Percentiles rank a stretch among this genome's conserved stretches.
phyloP scores from a whole-genome alignment of 1,284 basidiomycete genomes.

The Rhodotorula mucilaginosa region DNA sequence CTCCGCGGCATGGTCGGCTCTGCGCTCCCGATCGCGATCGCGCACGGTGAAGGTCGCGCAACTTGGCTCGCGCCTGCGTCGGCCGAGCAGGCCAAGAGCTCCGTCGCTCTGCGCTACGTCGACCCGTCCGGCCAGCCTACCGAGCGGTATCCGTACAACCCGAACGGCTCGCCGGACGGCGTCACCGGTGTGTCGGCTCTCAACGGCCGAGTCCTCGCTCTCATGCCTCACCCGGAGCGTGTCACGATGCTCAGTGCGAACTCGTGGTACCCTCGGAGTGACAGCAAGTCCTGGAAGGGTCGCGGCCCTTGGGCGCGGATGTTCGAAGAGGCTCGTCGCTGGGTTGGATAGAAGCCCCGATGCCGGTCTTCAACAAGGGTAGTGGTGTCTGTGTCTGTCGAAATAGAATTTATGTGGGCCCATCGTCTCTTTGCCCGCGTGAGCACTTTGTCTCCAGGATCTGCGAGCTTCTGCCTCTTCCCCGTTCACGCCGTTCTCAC shows the following conservation, averaged over 20 bases:
- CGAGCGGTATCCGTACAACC: constrained; percentile 83
- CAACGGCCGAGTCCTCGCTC: constrained; percentile 79
- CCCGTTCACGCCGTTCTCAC: too few species aligned
- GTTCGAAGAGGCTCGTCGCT: constrained; percentile 78
- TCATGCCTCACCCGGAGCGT: constrained; percentile 71
- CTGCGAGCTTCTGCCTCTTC: background rate
- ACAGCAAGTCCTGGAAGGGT: constrained; percentile 63
- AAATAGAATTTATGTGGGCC: background rate
- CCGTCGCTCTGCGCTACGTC: constrained; percentile 73
- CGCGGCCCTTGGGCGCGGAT: constrained; percentile 90
- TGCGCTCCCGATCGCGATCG: constrained; percentile 84
- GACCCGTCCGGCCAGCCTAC: constrained; percentile 65
- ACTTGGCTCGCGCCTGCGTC: constrained; percentile 56
- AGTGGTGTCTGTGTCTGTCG: background rate
- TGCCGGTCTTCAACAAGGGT: too few species aligned
- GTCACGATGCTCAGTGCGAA: constrained; percentile 46
- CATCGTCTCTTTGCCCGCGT: background rate
- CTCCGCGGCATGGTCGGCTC: constrained; percentile 83
- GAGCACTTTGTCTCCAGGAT: background rate
- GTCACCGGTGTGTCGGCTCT: constrained; percentile 84
- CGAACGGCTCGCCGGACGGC: constrained; percentile 85
- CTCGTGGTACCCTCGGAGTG: constrained; percentile 58
- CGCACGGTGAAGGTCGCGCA: constrained; percentile 91
- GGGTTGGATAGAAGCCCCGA: constrained; percentile 43
- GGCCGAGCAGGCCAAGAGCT: constrained; percentile 45